Evolutionary conservation across 352 stramenopile species (phyloP), one percentile per base, ranked within the genome.

Genomic region (Elongisporangium anandrum): DNA sequence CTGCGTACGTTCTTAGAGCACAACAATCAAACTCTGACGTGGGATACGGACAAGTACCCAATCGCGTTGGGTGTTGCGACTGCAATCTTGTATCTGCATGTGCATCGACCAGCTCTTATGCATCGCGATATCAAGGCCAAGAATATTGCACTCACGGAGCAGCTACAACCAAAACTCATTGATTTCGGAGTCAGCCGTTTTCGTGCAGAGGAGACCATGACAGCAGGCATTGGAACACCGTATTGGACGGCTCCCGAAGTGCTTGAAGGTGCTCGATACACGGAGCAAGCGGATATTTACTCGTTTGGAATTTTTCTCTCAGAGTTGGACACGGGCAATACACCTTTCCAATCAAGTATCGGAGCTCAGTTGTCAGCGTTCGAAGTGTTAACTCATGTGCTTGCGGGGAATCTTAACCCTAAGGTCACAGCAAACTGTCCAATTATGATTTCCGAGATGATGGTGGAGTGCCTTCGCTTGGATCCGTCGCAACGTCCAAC

Each of bases 211-310:
- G 48, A 65, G 10, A 34, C 24, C 2, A 79, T 75, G 66, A 68
- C 74, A 20, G 68, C 70, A 4, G 83, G 86, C 22, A 84, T 91
- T 17, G 87, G 87, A 8, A 96, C 84, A 15, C 76, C 80, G 7
- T 85, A 87, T 49, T 96, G 90, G 72, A 89, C 82, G 9, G 85
- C 87, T 0, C 87, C 85, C 0, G 87, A 96, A 56, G 61, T 94
- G 17, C 64, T 95, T 3, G 60, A 76, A 38, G 73, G 75, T 23
- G 65, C 77, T 0, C 56, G 66, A 29, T 91, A 84, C 67, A 79
- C 68, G 4, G 72, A 86, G 56, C 77, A 80, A 39, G 71, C 79
- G 47, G 82, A 92, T 71, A 83, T 92, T 62, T 92, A 90, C 72
- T 84, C 74, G 49, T 88, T 88, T 60, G 82, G 80, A 50, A 73